Conservation (phyloP, 202 grass and related monocot species). For the Brachypodium distachyon region DNA sequence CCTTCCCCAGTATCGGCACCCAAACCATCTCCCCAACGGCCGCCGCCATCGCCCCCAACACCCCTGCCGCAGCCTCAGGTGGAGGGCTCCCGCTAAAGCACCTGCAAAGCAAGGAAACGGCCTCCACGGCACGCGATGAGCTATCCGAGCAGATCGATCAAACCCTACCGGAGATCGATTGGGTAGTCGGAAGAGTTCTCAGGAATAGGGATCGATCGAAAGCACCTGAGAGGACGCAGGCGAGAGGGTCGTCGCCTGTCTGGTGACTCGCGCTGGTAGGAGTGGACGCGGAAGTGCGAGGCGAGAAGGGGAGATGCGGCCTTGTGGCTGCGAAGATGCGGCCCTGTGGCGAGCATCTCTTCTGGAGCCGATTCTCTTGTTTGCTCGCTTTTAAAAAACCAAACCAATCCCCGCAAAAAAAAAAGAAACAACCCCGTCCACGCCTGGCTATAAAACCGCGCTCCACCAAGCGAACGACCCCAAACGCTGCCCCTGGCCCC, state of each 20-base stretch:
- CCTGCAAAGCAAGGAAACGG: constrained; percentile 1
- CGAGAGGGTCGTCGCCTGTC: neutral
- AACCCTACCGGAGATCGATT: neutral
- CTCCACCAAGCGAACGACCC: neutral
- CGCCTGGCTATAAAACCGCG: neutral
- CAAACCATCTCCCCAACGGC: constrained; percentile 39
- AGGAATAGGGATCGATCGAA: neutral
- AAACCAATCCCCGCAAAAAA: too few species aligned
- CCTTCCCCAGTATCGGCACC: constrained; percentile 49
- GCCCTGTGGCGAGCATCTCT: constrained; percentile 9
- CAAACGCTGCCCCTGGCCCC: neutral
- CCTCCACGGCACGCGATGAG: neutral
- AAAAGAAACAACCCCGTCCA: too few species aligned
- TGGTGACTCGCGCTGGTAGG: neutral
- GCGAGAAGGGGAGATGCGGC: neutral
- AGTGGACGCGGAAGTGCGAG: neutral
- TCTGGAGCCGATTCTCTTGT: neutral
- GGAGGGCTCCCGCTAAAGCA: neutral
- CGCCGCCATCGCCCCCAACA: neutral
- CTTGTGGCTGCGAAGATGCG: neutral
- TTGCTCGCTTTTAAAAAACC: neutral
- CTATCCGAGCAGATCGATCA: neutral
- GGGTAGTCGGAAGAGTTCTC: neutral
- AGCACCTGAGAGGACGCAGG: constrained; percentile 7
- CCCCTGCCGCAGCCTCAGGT: neutral